Percentiles rank a stretch among this genome's conserved stretches.
Conservation (phyloP, 2,329 filamentous ascomycete species). For the Calonectria fujianensis region DNA sequence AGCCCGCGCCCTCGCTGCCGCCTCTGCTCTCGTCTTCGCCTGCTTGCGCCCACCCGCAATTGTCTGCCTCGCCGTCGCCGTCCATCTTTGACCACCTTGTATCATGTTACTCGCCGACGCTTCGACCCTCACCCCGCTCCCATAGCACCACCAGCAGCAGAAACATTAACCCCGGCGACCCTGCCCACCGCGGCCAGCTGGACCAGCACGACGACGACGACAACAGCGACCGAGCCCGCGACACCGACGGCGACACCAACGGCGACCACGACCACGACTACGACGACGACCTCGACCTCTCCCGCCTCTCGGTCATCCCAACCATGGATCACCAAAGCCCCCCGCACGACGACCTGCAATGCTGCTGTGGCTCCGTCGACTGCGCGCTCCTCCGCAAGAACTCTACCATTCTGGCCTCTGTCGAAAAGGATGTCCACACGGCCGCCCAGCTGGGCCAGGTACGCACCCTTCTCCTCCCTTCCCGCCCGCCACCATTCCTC, state of each 20-base stretch:
- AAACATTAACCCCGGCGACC: conserved; percentile 26
- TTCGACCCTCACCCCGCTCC: conserved; percentile 23
- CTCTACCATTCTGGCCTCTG: conserved; percentile 82
- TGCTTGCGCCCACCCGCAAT: background rate
- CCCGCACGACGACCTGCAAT: conserved; percentile 68
- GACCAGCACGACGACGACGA: background rate
- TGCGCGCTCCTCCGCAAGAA: conserved; percentile 90
- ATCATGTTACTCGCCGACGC: conserved; percentile 29
- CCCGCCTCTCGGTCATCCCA: conserved; percentile 44
- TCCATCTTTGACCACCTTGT: conserved; percentile 25
- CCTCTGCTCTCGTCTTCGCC: conserved; percentile 6
- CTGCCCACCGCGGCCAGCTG: background rate
- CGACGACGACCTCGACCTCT: conserved; percentile 8
- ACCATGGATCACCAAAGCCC: conserved; percentile 53
- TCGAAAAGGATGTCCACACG: conserved; percentile 91
- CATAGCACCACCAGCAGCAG: conserved; percentile 1
- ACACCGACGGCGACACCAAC: background rate
- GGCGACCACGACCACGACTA: background rate
- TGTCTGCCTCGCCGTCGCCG: conserved; percentile 15
- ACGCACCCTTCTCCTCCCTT: conserved; percentile 67
- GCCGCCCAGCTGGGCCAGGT: conserved; percentile 95
- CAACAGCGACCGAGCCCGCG: background rate
- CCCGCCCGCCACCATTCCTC: conserved; percentile 53
- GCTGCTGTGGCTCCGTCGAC: conserved; percentile 89
- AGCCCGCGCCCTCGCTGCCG: background rate